These are phyloP conservation scores for Orbilia oligospora DNA, from an alignment of 2,329 filamentous ascomycete species.

Conservation along the genomic window DNA sequence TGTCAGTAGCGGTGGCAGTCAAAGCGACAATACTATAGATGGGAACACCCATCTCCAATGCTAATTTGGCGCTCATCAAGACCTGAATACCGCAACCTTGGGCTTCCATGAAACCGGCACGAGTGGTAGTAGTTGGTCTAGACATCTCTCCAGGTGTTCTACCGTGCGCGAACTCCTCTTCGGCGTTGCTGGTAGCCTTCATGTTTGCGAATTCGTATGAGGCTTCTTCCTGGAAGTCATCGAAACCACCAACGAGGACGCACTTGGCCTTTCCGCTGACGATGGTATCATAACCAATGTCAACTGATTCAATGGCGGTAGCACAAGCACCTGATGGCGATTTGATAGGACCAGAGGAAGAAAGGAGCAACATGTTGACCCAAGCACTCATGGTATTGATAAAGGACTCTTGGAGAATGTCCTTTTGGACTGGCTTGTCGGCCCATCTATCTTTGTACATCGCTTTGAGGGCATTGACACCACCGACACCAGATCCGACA, in stretches of 20 bases:
- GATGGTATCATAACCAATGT: constrained; percentile 98
- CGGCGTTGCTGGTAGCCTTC: constrained; percentile 98
- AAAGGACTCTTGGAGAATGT: constrained; percentile 98
- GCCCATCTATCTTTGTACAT: constrained; percentile 99
- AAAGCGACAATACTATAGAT: constrained; percentile 95
- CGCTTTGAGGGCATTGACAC: constrained; percentile 88
- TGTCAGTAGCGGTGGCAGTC: constrained; percentile 96
- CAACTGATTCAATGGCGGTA: constrained; percentile 95
- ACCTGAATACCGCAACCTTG: constrained; percentile 98
- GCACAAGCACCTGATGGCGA: constrained; percentile 98
- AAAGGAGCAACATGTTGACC: constrained; percentile 99
- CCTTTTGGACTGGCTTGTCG: constrained; percentile 97
- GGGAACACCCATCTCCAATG: constrained; percentile 97
- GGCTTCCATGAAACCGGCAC: constrained; percentile 99
- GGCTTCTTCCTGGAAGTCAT: constrained; percentile 99
- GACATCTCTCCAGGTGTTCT: constrained; percentile 98
- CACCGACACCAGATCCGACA: constrained; percentile 97
- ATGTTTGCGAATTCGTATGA: constrained; percentile 99
- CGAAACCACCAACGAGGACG: constrained; percentile 97
- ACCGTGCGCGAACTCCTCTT: constrained; percentile 95
- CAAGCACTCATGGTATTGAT: constrained; percentile 99
- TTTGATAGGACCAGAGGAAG: constrained; percentile 97
- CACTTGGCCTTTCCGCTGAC: constrained; percentile 97
- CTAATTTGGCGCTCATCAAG: constrained; percentile 97
- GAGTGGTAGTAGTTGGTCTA: constrained; percentile 93